Percentiles rank a stretch among this genome's conserved stretches.
Evolutionary conservation across 2,329 filamentous ascomycete species (phyloP).

Genomic region (Pyrenophora tritici-repentis): DNA sequence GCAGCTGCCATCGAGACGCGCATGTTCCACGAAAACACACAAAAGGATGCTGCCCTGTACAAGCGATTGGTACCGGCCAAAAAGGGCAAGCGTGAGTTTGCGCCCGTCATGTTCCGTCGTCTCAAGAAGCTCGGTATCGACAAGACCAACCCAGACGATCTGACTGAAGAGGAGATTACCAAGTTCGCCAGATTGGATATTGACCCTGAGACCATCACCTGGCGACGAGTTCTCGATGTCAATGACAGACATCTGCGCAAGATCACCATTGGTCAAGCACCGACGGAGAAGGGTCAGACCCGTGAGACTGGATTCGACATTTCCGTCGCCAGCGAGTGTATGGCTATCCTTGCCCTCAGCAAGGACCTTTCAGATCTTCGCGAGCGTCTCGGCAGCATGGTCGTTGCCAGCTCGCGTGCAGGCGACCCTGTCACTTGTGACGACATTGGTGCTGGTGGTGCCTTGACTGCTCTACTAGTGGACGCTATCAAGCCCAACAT

Average conservation of each 20-base stretch:
- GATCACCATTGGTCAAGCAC: constrained; percentile 83
- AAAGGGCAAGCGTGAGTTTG: constrained; percentile 86
- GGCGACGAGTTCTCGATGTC: constrained; percentile 93
- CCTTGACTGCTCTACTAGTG: constrained; percentile 92
- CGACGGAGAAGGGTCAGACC: constrained; percentile 87
- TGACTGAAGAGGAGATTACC: constrained; percentile 85
- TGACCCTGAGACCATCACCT: constrained; percentile 95
- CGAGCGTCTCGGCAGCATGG: constrained; percentile 92
- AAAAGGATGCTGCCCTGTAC: constrained; percentile 88
- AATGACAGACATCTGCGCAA: constrained; percentile 93
- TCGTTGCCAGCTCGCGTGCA: constrained; percentile 81
- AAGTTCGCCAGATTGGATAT: constrained; percentile 95
- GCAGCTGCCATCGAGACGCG: constrained; percentile 96
- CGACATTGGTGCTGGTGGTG: constrained; percentile 90
- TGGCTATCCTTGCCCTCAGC: constrained; percentile 95
- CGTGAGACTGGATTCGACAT: constrained; percentile 96
- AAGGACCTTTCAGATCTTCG: constrained; percentile 87
- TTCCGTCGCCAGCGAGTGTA: constrained; percentile 95
- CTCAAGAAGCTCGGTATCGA: constrained; percentile 94
- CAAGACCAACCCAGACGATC: constrained; percentile 89
- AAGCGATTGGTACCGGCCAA: constrained; percentile 85
- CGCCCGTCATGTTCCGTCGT: constrained; percentile 88
- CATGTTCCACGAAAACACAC: constrained; percentile 96
- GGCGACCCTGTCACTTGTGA: constrained; percentile 96
- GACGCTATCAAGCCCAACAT: constrained; percentile 99